A percentile compares a stretch with the other conserved stretches of the same genome.
Evolutionary conservation across 1,284 basidiomycete genomes (phyloP).

Genomic region (Trametes sp.): DNA sequence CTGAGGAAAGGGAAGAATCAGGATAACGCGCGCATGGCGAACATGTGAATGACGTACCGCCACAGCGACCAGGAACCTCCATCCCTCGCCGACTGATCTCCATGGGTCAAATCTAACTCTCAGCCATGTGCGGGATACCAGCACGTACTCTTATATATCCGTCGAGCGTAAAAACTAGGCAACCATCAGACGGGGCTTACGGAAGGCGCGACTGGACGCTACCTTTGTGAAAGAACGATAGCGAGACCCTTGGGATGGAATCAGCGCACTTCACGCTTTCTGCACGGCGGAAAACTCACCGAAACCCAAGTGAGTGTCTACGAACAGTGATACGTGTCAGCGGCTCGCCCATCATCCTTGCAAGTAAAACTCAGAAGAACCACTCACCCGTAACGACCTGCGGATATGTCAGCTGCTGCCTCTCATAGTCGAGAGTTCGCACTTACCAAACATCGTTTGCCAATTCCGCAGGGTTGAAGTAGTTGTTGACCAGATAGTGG

Average conservation of each 20-base stretch:
- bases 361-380: too few species aligned
- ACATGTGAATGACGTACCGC: not conserved
- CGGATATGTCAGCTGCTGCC: not conserved
- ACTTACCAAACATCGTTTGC: not conserved
- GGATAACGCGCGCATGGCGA: not conserved
- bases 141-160: not conserved
- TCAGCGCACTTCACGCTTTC: not conserved
- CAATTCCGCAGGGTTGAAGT: not conserved
- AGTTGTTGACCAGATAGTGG: constrained; percentile 1
- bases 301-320: constrained; percentile 7
- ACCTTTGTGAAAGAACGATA: constrained; percentile 4
- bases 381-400: constrained; percentile 1
- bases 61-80: not conserved
- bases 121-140: too few species aligned
- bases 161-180: constrained; percentile 5
- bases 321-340: not conserved
- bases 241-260: not conserved
- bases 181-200: too few species aligned
- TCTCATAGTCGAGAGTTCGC: not conserved
- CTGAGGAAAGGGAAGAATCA: not conserved
- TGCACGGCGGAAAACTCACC: not conserved
- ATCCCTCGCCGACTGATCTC: constrained; percentile 1
- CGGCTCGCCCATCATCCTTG: too few species aligned
- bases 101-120: too few species aligned
- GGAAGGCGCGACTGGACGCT: too few species aligned